These are phyloP conservation scores for Colletotrichum godetiae DNA, from an alignment of 2,329 filamentous ascomycete genomes.

Conservation along the genomic window DNA sequence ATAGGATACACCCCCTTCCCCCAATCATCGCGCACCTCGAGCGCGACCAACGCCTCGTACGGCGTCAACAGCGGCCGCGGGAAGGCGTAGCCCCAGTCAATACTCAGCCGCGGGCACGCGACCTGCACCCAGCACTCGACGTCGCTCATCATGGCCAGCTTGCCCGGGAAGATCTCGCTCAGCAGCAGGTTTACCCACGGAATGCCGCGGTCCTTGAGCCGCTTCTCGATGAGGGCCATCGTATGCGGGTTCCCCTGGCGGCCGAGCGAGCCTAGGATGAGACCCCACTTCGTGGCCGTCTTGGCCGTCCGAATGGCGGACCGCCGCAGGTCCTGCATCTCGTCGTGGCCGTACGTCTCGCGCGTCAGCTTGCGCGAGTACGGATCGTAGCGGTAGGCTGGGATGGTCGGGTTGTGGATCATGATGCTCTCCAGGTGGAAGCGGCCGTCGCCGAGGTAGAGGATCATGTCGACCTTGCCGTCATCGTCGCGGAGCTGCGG, in stretches of 20 bases:
- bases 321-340: constrained; percentile 85
- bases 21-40: constrained; percentile 84
- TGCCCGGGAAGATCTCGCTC: constrained; percentile 96
- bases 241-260: constrained; percentile 97
- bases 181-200: constrained; percentile 88
- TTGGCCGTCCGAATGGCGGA: constrained; percentile 82
- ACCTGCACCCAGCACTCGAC: constrained; percentile 99
- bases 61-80: constrained; percentile 88
- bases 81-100: constrained; percentile 99
- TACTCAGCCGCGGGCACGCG: constrained; percentile 94
- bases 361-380: constrained; percentile 92
- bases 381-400: constrained; percentile 96
- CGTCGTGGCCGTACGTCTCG: constrained; percentile 91
- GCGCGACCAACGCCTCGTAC: constrained; percentile 92
- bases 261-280: constrained; percentile 92
- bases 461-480: constrained; percentile 77
- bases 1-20: constrained; percentile 86
- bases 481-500: constrained; percentile 72
- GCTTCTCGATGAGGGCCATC: constrained; percentile 84
- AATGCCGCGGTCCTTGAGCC: constrained; percentile 77
- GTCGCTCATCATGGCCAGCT: constrained; percentile 91
- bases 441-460: constrained; percentile 91
- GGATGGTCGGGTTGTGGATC: constrained; percentile 94
- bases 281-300: constrained; percentile 87
- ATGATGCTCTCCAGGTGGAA: constrained; percentile 99